Conservation (phyloP, 2,329 filamentous ascomycete genomes). For the Xylaria digitata region DNA sequence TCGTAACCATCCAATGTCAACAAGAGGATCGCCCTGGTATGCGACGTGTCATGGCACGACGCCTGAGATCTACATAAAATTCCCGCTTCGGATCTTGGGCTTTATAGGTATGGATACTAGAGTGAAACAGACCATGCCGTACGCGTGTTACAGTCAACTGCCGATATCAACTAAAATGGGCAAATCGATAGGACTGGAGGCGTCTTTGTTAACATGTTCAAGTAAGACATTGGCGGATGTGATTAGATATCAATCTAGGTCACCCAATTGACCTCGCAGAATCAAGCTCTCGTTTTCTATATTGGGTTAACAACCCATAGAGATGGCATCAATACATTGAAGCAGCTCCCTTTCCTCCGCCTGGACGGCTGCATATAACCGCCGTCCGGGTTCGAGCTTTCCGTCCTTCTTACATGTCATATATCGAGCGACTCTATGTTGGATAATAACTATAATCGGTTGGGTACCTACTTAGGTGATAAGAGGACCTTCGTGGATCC, state of each 20-base stretch:
- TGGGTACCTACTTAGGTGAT: background rate
- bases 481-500: background rate
- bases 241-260: background rate
- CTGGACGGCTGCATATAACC: conserved; percentile 2
- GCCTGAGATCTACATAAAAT: conserved; percentile 24
- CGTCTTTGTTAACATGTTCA: background rate
- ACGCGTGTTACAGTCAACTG: background rate
- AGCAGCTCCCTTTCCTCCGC: background rate
- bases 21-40: conserved; percentile 23
- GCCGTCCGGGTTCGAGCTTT: background rate
- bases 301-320: background rate
- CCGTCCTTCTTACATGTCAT: background rate
- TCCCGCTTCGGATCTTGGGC: conserved; percentile 23
- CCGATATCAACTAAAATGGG: background rate
- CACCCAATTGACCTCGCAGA: background rate
- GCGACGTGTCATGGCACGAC: conserved; percentile 30
- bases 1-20: conserved; percentile 10
- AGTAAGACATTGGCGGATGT: background rate
- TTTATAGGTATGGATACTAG: background rate
- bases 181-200: background rate
- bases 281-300: background rate
- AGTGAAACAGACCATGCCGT: conserved; percentile 10
- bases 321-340: background rate
- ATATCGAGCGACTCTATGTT: background rate
- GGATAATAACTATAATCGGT: background rate